phyloP scores from a whole-genome alignment of 2,329 filamentous ascomycete genomes.

The Dactylella cylindrospora region DNA sequence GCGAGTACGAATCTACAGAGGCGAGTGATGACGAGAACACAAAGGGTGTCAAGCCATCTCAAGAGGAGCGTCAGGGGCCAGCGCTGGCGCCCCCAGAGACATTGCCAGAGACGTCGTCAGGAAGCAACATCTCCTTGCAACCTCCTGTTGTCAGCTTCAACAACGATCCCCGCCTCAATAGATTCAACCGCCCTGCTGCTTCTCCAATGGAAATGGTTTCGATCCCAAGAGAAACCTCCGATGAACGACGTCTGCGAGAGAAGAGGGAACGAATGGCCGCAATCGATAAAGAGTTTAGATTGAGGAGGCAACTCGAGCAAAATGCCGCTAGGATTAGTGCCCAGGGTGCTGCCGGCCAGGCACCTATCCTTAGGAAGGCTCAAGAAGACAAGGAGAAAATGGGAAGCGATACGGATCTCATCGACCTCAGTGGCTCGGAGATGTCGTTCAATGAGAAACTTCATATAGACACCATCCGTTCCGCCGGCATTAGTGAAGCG shows the following conservation, averaged over 20 bases:
- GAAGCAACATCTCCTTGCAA: too few species aligned
- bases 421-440: neutral
- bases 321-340: neutral
- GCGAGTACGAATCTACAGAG: neutral
- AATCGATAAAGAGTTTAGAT: constrained; percentile 16
- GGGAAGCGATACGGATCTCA: neutral
- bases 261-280: constrained; percentile 30
- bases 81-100: too few species aligned
- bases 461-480: neutral
- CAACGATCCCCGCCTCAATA: too few species aligned
- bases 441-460: neutral
- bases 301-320: neutral
- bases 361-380: too few species aligned
- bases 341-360: constrained; percentile 11
- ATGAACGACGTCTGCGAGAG: constrained; percentile 25
- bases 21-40: neutral
- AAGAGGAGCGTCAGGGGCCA: neutral
- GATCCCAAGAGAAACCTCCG: constrained; percentile 10
- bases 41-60: neutral
- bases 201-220: neutral
- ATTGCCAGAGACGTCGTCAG: neutral
- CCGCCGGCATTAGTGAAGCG: neutral
- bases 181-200: neutral
- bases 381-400: too few species aligned
- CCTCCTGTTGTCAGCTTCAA: neutral